Percentiles rank a stretch among this genome's conserved stretches.
These are phyloP conservation scores for Pseudogymnoascus sp. DNA, from an alignment of 2,329 filamentous ascomycete genomes.

Conservation along the genomic window DNA sequence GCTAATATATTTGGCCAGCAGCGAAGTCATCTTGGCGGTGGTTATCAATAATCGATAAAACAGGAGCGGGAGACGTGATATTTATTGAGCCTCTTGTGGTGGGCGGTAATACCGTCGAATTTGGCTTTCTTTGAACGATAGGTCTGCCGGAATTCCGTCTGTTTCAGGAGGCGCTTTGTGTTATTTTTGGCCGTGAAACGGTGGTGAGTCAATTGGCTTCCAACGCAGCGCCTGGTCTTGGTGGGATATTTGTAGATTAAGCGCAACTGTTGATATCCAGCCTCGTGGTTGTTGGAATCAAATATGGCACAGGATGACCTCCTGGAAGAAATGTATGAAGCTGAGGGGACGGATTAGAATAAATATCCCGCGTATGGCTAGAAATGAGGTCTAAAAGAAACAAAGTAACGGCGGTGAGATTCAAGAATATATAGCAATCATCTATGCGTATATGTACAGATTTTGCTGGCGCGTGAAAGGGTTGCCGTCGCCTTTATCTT, in stretches of 20 bases:
- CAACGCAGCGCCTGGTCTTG: neutral
- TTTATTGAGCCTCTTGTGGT: neutral
- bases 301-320: neutral
- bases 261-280: neutral
- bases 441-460: neutral
- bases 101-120: constrained; percentile 18
- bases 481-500: constrained; percentile 7
- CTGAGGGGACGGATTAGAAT: neutral
- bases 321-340: neutral
- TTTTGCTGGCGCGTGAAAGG: neutral
- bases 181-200: constrained; percentile 8
- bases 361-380: neutral
- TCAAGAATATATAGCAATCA: neutral
- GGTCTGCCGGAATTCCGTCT: constrained; percentile 16
- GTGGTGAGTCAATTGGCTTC: neutral
- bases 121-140: constrained; percentile 20
- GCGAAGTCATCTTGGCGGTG: constrained; percentile 39
- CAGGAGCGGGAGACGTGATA: neutral
- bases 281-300: neutral
- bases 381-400: neutral
- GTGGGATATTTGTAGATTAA: neutral
- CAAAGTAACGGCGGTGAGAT: neutral
- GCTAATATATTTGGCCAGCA: constrained; percentile 45
- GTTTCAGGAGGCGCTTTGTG: constrained; percentile 22
- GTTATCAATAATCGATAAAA: neutral